Conservation (phyloP, 768 basidiomycete genomes). For the Macrolepiota albuminosa region DNA sequence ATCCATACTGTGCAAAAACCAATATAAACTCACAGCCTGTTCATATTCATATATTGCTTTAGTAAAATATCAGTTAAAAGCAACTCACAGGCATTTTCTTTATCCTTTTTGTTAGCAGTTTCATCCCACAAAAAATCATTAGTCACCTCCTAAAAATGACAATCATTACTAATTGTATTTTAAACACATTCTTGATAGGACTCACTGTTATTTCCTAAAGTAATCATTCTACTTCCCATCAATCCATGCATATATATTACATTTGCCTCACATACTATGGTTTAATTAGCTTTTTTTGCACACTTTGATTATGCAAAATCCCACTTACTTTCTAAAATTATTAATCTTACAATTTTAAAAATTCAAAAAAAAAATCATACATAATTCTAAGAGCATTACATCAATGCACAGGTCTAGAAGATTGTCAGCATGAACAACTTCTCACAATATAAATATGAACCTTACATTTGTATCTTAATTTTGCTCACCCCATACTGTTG, state of each 20-base stretch:
- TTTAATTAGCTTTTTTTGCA: background rate
- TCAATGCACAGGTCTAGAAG: background rate
- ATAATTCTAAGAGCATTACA: background rate
- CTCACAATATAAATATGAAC: background rate
- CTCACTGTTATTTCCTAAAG: background rate
- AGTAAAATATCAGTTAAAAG: background rate
- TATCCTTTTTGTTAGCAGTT: background rate
- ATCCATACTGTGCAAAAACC: background rate
- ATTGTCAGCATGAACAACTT: background rate
- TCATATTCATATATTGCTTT: background rate
- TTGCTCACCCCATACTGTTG: background rate
- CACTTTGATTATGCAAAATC: background rate
- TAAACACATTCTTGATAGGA: background rate
- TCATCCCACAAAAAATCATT: background rate
- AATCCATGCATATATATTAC: background rate
- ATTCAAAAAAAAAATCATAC: background rate
- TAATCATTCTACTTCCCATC: background rate
- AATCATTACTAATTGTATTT: background rate
- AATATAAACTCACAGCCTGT: background rate
- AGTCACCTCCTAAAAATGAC: background rate
- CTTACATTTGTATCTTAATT: background rate
- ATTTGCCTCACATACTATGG: slow-evolving; percentile 1
- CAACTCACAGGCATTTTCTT: background rate
- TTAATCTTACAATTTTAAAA: background rate
- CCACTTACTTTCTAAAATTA: background rate